Base-by-base conservation (phyloP, 306 rosid species). In the Parietaria judaica region DNA sequence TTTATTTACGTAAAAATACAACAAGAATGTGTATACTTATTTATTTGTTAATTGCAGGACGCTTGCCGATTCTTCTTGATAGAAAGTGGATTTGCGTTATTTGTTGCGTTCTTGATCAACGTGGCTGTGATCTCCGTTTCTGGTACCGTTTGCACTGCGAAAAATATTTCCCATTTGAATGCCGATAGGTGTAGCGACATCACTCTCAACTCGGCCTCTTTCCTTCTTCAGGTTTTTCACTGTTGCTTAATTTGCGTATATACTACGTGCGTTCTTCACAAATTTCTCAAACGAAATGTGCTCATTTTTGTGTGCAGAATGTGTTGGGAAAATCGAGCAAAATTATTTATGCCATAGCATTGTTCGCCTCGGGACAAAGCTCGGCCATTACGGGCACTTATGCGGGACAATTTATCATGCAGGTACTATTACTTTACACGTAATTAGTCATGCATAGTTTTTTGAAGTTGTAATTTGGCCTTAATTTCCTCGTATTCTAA, bases 351-450 rank as follows among this genome's bases (percentile, higher is more conserved):
- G 98, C 94, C 68, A 72, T 88, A 58, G 98, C 98, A 17, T 17
- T 92, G 44, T 71, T 92, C 8, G 96, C 98, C 65, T 92, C 96
- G 8, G 97, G 97, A 17, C 96, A 91, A 64, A 91, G 97, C 84
- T 91, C 97, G 5, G 77, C 91, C 51, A 91, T 91, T 37, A 87
- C 95, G 34, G 96, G 98, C 69, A 92, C 98, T 48, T 92, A 92
- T 75, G 96, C 98, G 35, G 98, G 98, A 10, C 84, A 82, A 66
- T 78, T 44, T 67, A 83, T 92, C 39, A 92, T 92, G 98, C 94
- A 92, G 98, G 98, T 91, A 1, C 16, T 15, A 9, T 8, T 7
- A 12, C n/a, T 23, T 16, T 8, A 10, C 13, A 49, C 5, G 14
- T 49, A 11, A 10, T 49, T 49, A 9, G 11, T 46, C 50, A 46